phyloP scores from a whole-genome alignment of 306 rosid genomes.

The Trifolium repens region DNA sequence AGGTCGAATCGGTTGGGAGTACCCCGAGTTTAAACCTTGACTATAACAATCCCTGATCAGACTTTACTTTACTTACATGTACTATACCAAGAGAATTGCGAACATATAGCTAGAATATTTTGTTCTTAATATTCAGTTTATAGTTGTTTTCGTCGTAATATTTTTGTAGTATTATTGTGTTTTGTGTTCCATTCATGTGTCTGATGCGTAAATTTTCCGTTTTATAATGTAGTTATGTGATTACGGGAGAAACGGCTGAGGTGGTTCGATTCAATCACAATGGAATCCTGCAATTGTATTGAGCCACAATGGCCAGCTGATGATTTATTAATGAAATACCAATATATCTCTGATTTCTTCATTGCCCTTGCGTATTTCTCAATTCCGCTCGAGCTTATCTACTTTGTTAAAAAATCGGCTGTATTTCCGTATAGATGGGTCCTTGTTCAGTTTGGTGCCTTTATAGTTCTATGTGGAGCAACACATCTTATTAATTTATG shows the following conservation, averaged over 20 bases:
- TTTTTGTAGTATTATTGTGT: slow-evolving; percentile 14
- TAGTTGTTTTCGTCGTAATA: slow-evolving; percentile 1
- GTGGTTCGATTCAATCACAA: slow-evolving; percentile 50
- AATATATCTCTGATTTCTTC: slow-evolving; percentile 77
- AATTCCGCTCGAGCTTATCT: slow-evolving; percentile 78
- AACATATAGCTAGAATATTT: slow-evolving; percentile 12
- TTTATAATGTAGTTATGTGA: slow-evolving; percentile 49
- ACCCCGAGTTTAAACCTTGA: not conserved
- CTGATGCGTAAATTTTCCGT: slow-evolving; percentile 32
- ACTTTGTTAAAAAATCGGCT: slow-evolving; percentile 80
- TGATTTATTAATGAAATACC: slow-evolving; percentile 75
- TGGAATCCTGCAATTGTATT: slow-evolving; percentile 75
- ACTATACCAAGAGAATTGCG: not conserved
- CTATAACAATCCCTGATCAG: not conserved
- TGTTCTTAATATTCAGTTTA: slow-evolving; percentile 14
- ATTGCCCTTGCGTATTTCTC: slow-evolving; percentile 83
- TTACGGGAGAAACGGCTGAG: slow-evolving; percentile 39
- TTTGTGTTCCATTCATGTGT: slow-evolving; percentile 26
- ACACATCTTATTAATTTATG: slow-evolving; percentile 76
- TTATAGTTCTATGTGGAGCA: slow-evolving; percentile 86
- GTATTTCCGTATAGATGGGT: slow-evolving; percentile 88
- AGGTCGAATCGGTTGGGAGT: not conserved
- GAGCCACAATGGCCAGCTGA: slow-evolving; percentile 75
- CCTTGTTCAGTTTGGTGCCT: slow-evolving; percentile 87
- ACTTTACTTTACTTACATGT: not conserved